Conservation (phyloP, 1,139 yeast species). For the Meyerozyma elateridarum region DNA sequence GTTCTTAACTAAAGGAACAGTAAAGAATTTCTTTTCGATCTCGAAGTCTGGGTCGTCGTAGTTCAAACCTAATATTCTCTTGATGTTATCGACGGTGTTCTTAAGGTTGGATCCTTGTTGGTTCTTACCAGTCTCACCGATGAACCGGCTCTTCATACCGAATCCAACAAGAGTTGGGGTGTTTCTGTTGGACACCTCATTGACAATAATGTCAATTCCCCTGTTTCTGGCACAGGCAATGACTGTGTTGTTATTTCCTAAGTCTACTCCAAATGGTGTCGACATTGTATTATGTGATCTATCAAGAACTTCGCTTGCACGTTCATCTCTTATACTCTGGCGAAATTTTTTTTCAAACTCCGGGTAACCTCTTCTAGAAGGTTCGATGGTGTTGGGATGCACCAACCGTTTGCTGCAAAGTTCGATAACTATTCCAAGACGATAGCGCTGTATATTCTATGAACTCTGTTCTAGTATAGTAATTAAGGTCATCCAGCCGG, state of each 20-base stretch:
- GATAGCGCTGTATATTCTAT: constrained; percentile 9
- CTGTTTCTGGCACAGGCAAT: constrained; percentile 98
- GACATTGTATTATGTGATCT: constrained; percentile 27
- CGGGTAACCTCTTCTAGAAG: constrained; percentile 13
- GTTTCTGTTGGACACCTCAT: constrained; percentile 96
- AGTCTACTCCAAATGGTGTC: constrained; percentile 96
- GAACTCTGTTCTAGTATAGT: constrained; percentile 48
- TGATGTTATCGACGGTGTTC: constrained; percentile 91
- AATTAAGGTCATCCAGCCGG: constrained; percentile 74
- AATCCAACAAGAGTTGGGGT: constrained; percentile 95
- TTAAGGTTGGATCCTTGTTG: constrained; percentile 95
- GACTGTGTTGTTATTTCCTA: constrained; percentile 91
- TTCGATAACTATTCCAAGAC: too few relatives aligned
- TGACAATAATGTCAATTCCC: constrained; percentile 96
- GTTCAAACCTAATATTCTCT: constrained; percentile 82
- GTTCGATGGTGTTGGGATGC: constrained; percentile 9
- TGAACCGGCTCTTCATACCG: constrained; percentile 80
- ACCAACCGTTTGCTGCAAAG: too few relatives aligned
- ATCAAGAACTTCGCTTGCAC: neutral
- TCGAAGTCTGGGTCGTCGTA: constrained; percentile 74
- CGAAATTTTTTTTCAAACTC: constrained; percentile 5
- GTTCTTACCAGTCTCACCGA: constrained; percentile 94
- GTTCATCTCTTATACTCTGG: constrained; percentile 4
- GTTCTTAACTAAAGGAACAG: constrained; percentile 65
- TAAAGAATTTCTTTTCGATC: constrained; percentile 68